phyloP scores from a whole-genome alignment of 2,329 filamentous ascomycete genomes.

The Grosmannia serpens region DNA sequence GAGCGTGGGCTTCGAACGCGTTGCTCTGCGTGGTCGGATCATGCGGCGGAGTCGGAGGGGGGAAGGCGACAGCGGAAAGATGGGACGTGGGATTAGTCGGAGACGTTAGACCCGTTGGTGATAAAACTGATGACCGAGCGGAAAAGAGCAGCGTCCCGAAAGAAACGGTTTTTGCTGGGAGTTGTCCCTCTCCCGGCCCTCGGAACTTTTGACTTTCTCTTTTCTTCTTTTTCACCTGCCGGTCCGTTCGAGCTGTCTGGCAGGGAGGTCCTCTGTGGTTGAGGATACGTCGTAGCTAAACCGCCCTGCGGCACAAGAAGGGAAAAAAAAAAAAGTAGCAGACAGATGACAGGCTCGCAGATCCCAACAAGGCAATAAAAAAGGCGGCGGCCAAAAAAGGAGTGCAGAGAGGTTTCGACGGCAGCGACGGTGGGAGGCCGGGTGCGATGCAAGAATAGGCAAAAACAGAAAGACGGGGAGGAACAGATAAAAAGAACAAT shows the following conservation, averaged over 20 bases:
- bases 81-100: neutral
- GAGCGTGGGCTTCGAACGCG: neutral
- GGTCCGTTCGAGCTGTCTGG: neutral
- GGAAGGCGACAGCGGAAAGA: neutral
- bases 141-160: neutral
- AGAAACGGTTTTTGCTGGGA: neutral
- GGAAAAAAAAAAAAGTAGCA: neutral
- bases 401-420: neutral
- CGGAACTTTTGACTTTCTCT: neutral
- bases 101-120: neutral
- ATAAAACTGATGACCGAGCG: neutral
- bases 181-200: neutral
- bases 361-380: neutral
- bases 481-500: neutral
- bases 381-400: neutral
- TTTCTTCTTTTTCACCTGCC: neutral
- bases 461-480: neutral
- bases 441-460: neutral
- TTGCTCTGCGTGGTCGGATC: neutral
- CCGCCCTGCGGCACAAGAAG: conserved; percentile 2
- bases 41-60: conserved; percentile 1
- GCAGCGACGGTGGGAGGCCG: neutral
- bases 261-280: neutral
- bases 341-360: neutral
- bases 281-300: neutral